A percentile compares a stretch with the other conserved stretches of the same genome.
These are phyloP conservation scores for Ceratocystis ficicola DNA, from an alignment of 2,329 filamentous ascomycete genomes.

Conservation along the genomic window DNA sequence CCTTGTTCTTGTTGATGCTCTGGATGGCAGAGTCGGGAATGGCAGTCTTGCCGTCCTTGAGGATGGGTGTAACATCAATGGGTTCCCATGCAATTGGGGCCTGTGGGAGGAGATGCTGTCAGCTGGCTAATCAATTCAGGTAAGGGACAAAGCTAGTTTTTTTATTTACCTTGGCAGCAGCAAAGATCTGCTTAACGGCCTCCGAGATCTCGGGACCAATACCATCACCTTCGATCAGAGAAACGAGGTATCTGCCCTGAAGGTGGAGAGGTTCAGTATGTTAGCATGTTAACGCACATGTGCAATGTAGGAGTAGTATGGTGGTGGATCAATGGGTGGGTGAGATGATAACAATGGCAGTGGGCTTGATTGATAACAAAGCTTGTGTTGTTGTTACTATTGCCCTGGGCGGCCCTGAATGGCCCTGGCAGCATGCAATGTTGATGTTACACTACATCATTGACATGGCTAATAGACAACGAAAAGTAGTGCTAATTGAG, in stretches of 20 bases:
- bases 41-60: slow-evolving; percentile 90
- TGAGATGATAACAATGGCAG: no score
- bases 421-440: no score
- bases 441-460: no score
- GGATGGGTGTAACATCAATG: slow-evolving; percentile 83
- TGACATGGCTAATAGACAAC: no score
- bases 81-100: slow-evolving; percentile 93
- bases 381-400: no score
- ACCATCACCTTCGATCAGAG: slow-evolving; percentile 96
- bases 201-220: slow-evolving; percentile 97
- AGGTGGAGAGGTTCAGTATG: slow-evolving; percentile 10
- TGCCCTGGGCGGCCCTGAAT: neutral
- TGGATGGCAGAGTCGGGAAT: slow-evolving; percentile 88
- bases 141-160: neutral
- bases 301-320: neutral
- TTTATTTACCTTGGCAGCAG: slow-evolving; percentile 67
- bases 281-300: neutral
- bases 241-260: slow-evolving; percentile 89
- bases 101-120: slow-evolving; percentile 33
- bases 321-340: neutral
- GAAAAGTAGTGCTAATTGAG: no score
- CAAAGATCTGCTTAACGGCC: slow-evolving; percentile 98
- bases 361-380: no score
- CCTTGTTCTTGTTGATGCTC: slow-evolving; percentile 89
- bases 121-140: no score